These are phyloP conservation scores for Rhazya stricta DNA, from an alignment of 257 asterid species.

Conservation along the genomic window DNA sequence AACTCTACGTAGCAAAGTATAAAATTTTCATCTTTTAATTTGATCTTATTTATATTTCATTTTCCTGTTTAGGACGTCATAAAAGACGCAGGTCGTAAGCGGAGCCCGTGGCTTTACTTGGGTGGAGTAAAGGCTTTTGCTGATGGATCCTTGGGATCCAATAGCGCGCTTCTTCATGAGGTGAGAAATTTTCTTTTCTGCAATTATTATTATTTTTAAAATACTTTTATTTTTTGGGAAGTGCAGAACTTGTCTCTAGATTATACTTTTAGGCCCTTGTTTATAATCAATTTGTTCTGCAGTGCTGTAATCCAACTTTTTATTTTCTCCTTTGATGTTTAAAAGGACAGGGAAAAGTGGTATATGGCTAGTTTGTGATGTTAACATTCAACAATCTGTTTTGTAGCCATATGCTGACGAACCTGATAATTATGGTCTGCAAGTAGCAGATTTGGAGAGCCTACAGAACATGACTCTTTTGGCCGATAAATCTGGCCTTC, in stretches of 20 bases:
- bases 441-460: slow-evolving; percentile 52
- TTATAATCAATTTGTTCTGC: not conserved
- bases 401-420: slow-evolving; percentile 77
- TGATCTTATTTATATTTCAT: not conserved
- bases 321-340: not conserved
- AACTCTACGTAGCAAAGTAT: not conserved
- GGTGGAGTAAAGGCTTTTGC: slow-evolving; percentile 93
- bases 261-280: not conserved
- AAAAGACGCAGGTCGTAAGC: slow-evolving; percentile 50
- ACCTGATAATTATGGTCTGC: slow-evolving; percentile 70
- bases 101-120: slow-evolving; percentile 81
- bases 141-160: slow-evolving; percentile 97
- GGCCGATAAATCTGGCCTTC: slow-evolving; percentile 81
- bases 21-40: no score
- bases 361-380: slow-evolving; percentile 7
- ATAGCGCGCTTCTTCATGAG: slow-evolving; percentile 77
- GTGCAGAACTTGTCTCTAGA: not conserved
- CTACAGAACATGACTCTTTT: slow-evolving; percentile 62
- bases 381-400: slow-evolving; percentile 16
- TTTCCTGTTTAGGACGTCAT: slow-evolving; percentile 45
- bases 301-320: slow-evolving; percentile 4
- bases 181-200: slow-evolving; percentile 30
- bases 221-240: not conserved
- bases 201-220: not conserved
- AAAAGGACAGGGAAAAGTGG: not conserved